phyloP scores from a whole-genome alignment of 2,329 filamentous ascomycete genomes.

The Hypoxylon sp. region DNA sequence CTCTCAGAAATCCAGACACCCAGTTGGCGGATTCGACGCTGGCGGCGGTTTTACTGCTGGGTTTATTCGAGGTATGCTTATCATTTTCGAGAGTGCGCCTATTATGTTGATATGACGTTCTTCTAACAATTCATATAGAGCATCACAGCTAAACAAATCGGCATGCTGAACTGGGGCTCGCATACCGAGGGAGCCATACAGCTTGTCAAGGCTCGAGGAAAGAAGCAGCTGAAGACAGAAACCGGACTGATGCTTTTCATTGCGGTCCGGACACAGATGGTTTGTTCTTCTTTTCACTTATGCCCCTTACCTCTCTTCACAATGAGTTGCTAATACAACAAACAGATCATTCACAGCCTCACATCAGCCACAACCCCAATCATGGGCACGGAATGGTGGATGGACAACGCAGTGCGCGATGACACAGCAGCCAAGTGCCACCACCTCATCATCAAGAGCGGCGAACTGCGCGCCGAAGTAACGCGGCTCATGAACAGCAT shows the following conservation, averaged over 20 bases:
- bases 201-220: conserved; percentile 69
- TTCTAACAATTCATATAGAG: conserved; percentile 51
- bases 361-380: conserved; percentile 65
- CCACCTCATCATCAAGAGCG: conserved; percentile 65
- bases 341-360: conserved; percentile 67
- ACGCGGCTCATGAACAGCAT: conserved; percentile 63
- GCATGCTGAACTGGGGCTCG: conserved; percentile 71
- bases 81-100: background rate
- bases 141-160: conserved; percentile 67
- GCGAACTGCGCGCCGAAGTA: conserved; percentile 68
- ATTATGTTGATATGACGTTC: background rate
- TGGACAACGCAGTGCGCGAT: conserved; percentile 65
- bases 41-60: conserved; percentile 70
- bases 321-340: background rate
- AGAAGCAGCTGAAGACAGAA: conserved; percentile 66
- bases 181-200: conserved; percentile 75
- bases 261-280: conserved; percentile 72
- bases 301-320: background rate
- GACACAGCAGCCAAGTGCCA: conserved; percentile 63
- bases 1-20: conserved; percentile 64
- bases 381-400: conserved; percentile 72
- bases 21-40: conserved; percentile 69
- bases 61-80: conserved; percentile 67
- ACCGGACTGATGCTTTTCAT: conserved; percentile 69
- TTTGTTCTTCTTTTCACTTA: conserved; percentile 49